phyloP scores from a whole-genome alignment of 2,329 filamentous ascomycete species.

The Ophiosphaerella herpotricha region DNA sequence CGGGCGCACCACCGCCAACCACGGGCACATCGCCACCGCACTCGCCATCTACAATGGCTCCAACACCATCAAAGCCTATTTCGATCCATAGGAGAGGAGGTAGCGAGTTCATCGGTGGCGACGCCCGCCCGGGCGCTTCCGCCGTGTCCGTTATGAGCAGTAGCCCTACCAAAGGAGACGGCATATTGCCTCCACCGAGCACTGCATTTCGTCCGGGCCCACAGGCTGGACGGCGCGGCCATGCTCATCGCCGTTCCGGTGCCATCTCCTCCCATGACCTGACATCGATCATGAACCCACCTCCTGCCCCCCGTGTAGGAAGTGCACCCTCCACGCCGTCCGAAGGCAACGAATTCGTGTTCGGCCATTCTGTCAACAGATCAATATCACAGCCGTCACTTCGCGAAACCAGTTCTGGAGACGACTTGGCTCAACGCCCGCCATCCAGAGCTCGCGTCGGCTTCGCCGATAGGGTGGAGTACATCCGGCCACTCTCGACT shows the following conservation, averaged over 20 bases:
- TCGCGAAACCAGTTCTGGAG: constrained; percentile 27
- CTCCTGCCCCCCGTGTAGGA: constrained; percentile 58
- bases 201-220: constrained; percentile 55
- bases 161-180: constrained; percentile 70
- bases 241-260: constrained; percentile 78
- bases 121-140: constrained; percentile 51
- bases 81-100: constrained; percentile 73
- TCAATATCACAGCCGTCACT: constrained; percentile 47
- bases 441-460: constrained; percentile 70
- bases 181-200: constrained; percentile 61
- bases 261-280: constrained; percentile 86
- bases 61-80: constrained; percentile 58
- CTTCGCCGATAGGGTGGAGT: constrained; percentile 83
- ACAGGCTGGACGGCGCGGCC: constrained; percentile 65
- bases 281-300: constrained; percentile 67
- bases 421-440: constrained; percentile 39
- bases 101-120: constrained; percentile 86
- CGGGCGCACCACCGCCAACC: constrained; percentile 41
- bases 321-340: constrained; percentile 69
- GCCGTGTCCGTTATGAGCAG: constrained; percentile 65
- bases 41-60: constrained; percentile 44
- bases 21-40: constrained; percentile 43
- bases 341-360: constrained; percentile 48
- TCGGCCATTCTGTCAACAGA: constrained; percentile 43
- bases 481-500: constrained; percentile 80